These are phyloP conservation scores for Ogataea pignaliae DNA, from an alignment of 805 yeast species.

Conservation along the genomic window DNA sequence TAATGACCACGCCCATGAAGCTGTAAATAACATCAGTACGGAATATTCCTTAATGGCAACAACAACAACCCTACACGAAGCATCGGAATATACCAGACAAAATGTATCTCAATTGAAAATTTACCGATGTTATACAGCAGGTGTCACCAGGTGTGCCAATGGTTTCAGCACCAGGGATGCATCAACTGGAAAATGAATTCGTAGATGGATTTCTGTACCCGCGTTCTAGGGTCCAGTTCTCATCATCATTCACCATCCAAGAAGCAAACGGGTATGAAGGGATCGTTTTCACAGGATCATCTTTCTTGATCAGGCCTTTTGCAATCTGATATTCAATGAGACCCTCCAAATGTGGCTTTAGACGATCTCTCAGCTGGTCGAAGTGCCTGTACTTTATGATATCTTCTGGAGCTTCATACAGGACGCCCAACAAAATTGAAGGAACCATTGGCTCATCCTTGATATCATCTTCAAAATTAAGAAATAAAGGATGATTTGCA, in stretches of 20 bases:
- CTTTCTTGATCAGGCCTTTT: constrained; percentile 33
- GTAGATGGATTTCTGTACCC: constrained; percentile 8
- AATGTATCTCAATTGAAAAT: too few relatives aligned
- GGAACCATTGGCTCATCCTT: constrained; percentile 47
- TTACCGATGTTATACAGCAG: too few relatives aligned
- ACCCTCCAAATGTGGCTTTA: constrained; percentile 35
- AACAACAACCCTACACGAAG: too few relatives aligned
- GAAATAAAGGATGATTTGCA: constrained; percentile 31
- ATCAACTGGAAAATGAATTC: too few relatives aligned
- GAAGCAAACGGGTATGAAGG: constrained; percentile 20
- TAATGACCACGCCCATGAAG: too few relatives aligned
- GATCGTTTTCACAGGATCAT: constrained; percentile 16
- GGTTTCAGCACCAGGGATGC: too few relatives aligned
- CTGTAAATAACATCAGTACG: too few relatives aligned
- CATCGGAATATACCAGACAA: too few relatives aligned
- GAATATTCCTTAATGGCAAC: too few relatives aligned
- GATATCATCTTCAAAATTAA: constrained; percentile 35
- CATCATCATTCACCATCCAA: constrained; percentile 12
- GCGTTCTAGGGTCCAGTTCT: constrained; percentile 3
- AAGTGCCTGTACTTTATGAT: constrained; percentile 45
- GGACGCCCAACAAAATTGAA: constrained; percentile 34
- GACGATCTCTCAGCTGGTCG: constrained; percentile 37
- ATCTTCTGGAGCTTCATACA: constrained; percentile 42
- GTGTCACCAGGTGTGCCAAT: too few relatives aligned
- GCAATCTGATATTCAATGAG: constrained; percentile 38